Evolutionary conservation across 176 grass and related monocot genomes (phyloP).

Genomic region (Triticum dicoccoides): DNA sequence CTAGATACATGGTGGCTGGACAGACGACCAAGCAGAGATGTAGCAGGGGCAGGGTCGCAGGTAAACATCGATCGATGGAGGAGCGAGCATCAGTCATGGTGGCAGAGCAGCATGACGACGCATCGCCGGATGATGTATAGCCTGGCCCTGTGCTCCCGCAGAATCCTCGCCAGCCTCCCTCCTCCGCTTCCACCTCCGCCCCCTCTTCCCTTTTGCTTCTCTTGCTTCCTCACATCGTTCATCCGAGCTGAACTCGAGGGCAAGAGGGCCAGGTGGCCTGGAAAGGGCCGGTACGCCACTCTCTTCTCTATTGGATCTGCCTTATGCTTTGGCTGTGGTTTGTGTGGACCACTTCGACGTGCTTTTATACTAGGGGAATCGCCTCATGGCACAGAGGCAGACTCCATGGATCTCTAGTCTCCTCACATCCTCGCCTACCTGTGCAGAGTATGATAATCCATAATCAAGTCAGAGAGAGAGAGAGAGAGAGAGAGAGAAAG

Average conservation of each 20-base stretch:
- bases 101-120: constrained; percentile 70
- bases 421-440: background rate
- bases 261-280: background rate
- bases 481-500: too few species aligned
- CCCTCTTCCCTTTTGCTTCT: constrained; percentile 22
- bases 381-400: background rate
- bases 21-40: constrained; percentile 2
- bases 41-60: background rate
- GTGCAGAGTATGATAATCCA: background rate
- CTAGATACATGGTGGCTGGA: background rate
- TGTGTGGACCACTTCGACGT: background rate
- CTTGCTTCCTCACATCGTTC: constrained; percentile 41
- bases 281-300: background rate
- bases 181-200: background rate
- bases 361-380: constrained; percentile 36
- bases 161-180: background rate
- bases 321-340: constrained; percentile 20
- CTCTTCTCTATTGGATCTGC: constrained; percentile 22
- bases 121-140: constrained; percentile 61
- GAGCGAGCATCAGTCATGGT: constrained; percentile 41
- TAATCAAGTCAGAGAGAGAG: background rate
- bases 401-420: background rate
- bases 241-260: constrained; percentile 25
- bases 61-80: background rate
- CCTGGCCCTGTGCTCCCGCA: constrained; percentile 44